Evolutionary conservation across 73 alveolate species (phyloP), one percentile per base, ranked within the genome.

Genomic region (Paraurostyla sp.): DNA sequence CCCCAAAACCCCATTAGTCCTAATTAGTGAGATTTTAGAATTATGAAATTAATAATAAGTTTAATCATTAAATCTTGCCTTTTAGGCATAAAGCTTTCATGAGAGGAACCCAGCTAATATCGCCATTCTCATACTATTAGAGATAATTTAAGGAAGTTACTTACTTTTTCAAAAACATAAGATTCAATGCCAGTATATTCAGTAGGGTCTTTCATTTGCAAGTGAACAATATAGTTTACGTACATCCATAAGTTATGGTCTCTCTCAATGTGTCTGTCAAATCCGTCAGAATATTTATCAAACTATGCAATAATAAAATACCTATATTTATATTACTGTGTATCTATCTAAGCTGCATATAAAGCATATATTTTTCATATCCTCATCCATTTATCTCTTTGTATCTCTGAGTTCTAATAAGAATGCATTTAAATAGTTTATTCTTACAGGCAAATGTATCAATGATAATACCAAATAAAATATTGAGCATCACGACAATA

Each of bases 141-240:
- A n/a, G n/a, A n/a, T n/a, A n/a, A n/a, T n/a, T n/a, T n/a, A n/a
- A n/a, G n/a, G n/a, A n/a, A n/a, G n/a, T n/a, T n/a, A n/a, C n/a
- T n/a, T n/a, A n/a, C n/a, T 38, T 94, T 95, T 35, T 97, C 98
- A 57, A 90, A 89, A 29, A 97, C 95, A 82, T 96, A 96, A 38
- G 97, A 91, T 87, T 98, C 99, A 81, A 98, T 94, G 36, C 99
- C 99, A 82, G 98, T 93, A 78, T 94, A 89, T 69, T 97, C 99
- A 60, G 99, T 95, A 35, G 92, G 89, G 71, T 97, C 98, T 85
- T 97, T 96, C 69, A 83, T 90, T 63, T 92, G 89, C 91, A 97
- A 86, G 90, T 95, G 94, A 0, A 96, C 96, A n/a, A 97, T 93
- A 91, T 93, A 97, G 89, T 92, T 94, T 42, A 97, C 96, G 92